phyloP scores from a whole-genome alignment of 2,329 filamentous ascomycete genomes.

The Trichoderma sp. region DNA sequence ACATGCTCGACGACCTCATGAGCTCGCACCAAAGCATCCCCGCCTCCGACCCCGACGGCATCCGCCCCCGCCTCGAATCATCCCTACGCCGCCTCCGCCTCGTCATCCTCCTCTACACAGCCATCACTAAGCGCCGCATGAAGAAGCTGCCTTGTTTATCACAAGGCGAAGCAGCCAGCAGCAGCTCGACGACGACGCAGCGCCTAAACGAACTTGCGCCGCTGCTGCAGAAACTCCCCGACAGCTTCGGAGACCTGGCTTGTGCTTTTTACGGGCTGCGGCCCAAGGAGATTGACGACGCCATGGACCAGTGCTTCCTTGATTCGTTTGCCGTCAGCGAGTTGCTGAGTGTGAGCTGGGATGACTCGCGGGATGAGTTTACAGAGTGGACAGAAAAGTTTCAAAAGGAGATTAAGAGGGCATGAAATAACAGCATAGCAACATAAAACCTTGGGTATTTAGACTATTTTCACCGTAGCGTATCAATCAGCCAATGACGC shows the following conservation, averaged over 20 bases:
- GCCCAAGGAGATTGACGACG: conserved; percentile 56
- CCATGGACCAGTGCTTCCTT: conserved; percentile 61
- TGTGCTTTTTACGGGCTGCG: conserved; percentile 72
- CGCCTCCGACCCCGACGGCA: conserved; percentile 61
- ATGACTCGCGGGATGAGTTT: conserved; percentile 71
- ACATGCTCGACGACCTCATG: conserved; percentile 69
- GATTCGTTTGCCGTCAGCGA: conserved; percentile 60
- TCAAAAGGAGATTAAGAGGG: conserved; percentile 53
- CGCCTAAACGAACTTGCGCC: conserved; percentile 59
- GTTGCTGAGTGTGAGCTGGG: conserved; percentile 62
- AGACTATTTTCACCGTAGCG: not conserved
- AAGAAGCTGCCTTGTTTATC: conserved; percentile 56
- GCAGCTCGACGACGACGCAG: conserved; percentile 36
- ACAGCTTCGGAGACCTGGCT: conserved; percentile 70
- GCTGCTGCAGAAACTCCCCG: conserved; percentile 61
- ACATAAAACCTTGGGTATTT: not conserved
- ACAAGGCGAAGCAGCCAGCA: conserved; percentile 33
- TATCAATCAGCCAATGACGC: not conserved
- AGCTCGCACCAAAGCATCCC: conserved; percentile 62
- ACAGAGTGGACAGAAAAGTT: conserved; percentile 71
- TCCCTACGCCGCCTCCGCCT: conserved; percentile 67
- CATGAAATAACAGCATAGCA: not conserved
- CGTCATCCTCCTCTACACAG: conserved; percentile 67
- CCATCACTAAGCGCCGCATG: conserved; percentile 68
- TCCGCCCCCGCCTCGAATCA: conserved; percentile 66